phyloP scores from a whole-genome alignment of 208 protist species.

The Porcisia hertigi region DNA sequence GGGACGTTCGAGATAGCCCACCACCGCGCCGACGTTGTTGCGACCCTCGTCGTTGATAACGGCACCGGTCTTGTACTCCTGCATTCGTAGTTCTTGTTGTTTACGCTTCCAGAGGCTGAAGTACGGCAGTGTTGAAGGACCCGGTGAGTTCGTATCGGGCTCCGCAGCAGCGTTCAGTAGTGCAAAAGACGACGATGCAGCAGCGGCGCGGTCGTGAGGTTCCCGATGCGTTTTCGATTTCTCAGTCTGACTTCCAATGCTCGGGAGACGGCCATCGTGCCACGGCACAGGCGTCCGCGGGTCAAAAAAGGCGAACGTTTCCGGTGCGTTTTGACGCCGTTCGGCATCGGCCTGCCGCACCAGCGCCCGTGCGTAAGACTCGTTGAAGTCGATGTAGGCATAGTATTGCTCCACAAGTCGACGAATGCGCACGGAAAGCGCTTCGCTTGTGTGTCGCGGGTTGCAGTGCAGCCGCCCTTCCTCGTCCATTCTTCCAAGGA shows the following conservation, averaged over 20 bases:
- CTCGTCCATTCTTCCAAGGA: conserved; percentile 59
- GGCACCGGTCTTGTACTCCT: conserved; percentile 1
- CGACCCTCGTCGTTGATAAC: neutral
- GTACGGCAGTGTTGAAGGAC: conserved; percentile 13
- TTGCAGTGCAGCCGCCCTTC: conserved; percentile 56
- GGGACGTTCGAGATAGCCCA: conserved; percentile 19
- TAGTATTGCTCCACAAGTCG: conserved; percentile 66
- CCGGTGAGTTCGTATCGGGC: neutral
- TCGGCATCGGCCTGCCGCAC: conserved; percentile 32
- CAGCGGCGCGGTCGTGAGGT: neutral
- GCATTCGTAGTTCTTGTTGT: conserved; percentile 6
- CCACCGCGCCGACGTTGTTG: neutral
- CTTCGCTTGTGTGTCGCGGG: conserved; percentile 16
- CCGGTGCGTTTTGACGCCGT: conserved; percentile 10
- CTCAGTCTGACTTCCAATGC: neutral
- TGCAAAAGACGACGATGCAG: neutral
- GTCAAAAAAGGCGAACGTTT: conserved; percentile 50
- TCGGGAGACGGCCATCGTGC: neutral
- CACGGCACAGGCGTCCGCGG: conserved; percentile 13
- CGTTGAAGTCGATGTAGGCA: conserved; percentile 51
- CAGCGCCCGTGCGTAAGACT: conserved; percentile 36
- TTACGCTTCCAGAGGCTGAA: conserved; percentile 19
- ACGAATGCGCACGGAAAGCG: conserved; percentile 41
- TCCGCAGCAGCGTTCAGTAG: neutral
- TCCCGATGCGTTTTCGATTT: neutral